Conservation (phyloP, 2,329 filamentous ascomycete species). For the Fusarium cyanostomum region DNA sequence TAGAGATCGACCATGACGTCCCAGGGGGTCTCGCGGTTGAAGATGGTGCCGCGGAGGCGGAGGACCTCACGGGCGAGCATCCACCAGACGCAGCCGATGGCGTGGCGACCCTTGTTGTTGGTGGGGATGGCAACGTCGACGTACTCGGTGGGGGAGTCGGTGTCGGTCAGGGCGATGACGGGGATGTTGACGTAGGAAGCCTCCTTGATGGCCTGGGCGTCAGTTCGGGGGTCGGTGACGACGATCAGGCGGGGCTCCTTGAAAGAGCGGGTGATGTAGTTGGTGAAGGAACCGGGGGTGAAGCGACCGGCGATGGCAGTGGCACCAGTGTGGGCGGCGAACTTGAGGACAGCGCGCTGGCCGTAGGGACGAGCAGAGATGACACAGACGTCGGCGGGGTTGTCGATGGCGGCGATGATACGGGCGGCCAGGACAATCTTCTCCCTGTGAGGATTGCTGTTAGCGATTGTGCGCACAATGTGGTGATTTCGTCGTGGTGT, state of each 20-base stretch:
- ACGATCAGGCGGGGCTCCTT: slow-evolving; percentile 99
- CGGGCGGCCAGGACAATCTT: slow-evolving; percentile 99
- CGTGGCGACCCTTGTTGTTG: slow-evolving; percentile 99
- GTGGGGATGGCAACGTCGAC: slow-evolving; percentile 99
- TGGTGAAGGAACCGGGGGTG: slow-evolving; percentile 99
- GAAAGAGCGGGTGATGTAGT: slow-evolving; percentile 99
- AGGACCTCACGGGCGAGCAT: slow-evolving; percentile 99
- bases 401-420: slow-evolving; percentile 99
- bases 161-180: slow-evolving; percentile 98
- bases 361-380: slow-evolving; percentile 99
- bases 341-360: slow-evolving; percentile 99
- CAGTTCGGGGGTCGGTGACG: slow-evolving; percentile 99
- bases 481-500: slow-evolving; percentile 34
- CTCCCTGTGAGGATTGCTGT: slow-evolving; percentile 71
- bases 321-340: slow-evolving; percentile 97
- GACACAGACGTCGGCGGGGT: slow-evolving; percentile 98
- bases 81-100: slow-evolving; percentile 99
- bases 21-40: slow-evolving; percentile 96
- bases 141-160: slow-evolving; percentile 99
- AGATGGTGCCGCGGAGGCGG: slow-evolving; percentile 95
- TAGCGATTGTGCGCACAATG: slow-evolving; percentile 24
- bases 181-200: slow-evolving; percentile 99
- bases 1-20: slow-evolving; percentile 99
- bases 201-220: slow-evolving; percentile 99
- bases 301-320: slow-evolving; percentile 99